A percentile compares a stretch with the other conserved stretches of the same genome.
These are phyloP conservation scores for Cynanchum wilfordii DNA, from an alignment of 257 asterid genomes.

Conservation along the genomic window DNA sequence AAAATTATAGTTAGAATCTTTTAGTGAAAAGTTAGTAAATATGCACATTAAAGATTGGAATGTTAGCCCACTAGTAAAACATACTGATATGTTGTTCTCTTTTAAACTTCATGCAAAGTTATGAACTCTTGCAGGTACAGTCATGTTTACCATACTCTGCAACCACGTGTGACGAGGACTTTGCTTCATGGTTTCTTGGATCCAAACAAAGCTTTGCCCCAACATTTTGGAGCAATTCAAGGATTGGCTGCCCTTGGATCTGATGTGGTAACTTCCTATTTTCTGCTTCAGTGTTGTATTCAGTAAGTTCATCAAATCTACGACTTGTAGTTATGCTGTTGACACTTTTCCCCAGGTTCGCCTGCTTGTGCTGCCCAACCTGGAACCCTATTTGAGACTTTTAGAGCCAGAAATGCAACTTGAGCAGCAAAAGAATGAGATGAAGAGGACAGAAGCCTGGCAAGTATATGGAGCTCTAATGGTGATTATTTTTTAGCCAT, in stretches of 20 bases:
- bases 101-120: not conserved
- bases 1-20: not conserved
- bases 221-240: slow-evolving; percentile 96
- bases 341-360: slow-evolving; percentile 51
- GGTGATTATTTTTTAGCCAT: slow-evolving; percentile 39
- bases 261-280: slow-evolving; percentile 57
- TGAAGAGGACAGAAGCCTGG: slow-evolving; percentile 97
- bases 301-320: not conserved
- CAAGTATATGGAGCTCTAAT: slow-evolving; percentile 85
- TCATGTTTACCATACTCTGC: slow-evolving; percentile 81
- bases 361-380: slow-evolving; percentile 74
- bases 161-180: slow-evolving; percentile 85
- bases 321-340: slow-evolving; percentile 12
- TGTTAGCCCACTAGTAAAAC: not conserved
- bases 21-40: not conserved
- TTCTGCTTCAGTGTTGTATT: slow-evolving; percentile 6
- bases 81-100: not conserved
- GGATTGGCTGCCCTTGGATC: slow-evolving; percentile 95
- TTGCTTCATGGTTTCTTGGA: slow-evolving; percentile 79
- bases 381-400: slow-evolving; percentile 68
- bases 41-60: not conserved
- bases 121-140: slow-evolving; percentile 54
- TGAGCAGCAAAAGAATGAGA: slow-evolving; percentile 85
- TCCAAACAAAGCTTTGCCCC: slow-evolving; percentile 82
- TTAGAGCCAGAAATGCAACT: slow-evolving; percentile 94